phyloP scores from a whole-genome alignment of 768 basidiomycete genomes.

The Vararia minispora region DNA sequence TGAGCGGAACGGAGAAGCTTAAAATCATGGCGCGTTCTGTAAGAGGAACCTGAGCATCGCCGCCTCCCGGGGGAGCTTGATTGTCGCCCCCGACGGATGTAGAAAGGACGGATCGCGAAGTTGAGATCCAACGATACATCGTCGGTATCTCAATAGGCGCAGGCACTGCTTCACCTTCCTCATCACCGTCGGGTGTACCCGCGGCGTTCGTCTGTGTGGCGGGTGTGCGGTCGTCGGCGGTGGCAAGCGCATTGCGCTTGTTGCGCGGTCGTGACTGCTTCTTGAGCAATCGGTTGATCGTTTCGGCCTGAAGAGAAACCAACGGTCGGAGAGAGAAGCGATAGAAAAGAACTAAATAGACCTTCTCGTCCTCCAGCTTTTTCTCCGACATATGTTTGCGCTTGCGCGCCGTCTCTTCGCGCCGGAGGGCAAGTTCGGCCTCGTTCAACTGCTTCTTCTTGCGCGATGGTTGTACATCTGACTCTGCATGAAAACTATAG shows the following conservation, averaged over 20 bases:
- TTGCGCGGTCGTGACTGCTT: conserved; percentile 66
- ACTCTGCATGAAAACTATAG: not conserved
- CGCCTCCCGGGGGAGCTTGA: conserved; percentile 6
- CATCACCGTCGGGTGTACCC: conserved; percentile 18
- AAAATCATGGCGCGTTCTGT: conserved; percentile 28
- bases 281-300: conserved; percentile 81
- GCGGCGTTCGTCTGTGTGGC: conserved; percentile 22
- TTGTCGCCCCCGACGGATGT: conserved; percentile 3
- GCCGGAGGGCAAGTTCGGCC: conserved; percentile 57
- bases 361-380: conserved; percentile 81
- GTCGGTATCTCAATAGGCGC: conserved; percentile 27
- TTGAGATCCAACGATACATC: conserved; percentile 69
- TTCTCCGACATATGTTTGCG: conserved; percentile 73
- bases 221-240: conserved; percentile 34
- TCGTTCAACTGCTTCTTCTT: conserved; percentile 65
- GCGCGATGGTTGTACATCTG: conserved; percentile 17
- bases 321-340: not conserved
- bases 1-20: conserved; percentile 42
- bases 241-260: conserved; percentile 41
- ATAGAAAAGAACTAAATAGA: conserved; percentile 15
- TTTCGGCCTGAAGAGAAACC: conserved; percentile 47
- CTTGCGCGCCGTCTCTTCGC: conserved; percentile 77
- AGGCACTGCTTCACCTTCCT: conserved; percentile 26
- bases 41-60: conserved; percentile 1
- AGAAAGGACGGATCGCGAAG: conserved; percentile 23